Evolutionary conservation across 2,329 filamentous ascomycete species (phyloP), one percentile per base, ranked within the genome.

Genomic region (Chaetomiaceae sp.): DNA sequence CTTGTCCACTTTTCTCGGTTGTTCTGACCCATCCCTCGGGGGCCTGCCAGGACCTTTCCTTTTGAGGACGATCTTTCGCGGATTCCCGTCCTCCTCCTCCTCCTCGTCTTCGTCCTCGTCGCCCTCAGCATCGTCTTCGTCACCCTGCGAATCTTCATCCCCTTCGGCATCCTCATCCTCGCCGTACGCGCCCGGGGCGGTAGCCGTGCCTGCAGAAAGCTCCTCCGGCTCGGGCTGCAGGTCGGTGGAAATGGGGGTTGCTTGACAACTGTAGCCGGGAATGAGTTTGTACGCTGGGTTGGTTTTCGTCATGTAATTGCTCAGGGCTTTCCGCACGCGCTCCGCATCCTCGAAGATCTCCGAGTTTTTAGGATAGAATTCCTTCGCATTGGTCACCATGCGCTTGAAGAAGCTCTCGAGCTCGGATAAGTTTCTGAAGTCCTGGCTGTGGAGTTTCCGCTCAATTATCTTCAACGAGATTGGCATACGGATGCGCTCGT

Each of bases 321-420:
- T 91, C 36, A 92, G 78, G 3, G 89, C 85, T 71, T 95, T 96
- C 42, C 90, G 81, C 41, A 96, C 81, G 44, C 89, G 83, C 69
- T 96, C 90, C 8, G 90, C 89, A 72, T 96, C 90, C 38, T 90
- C 86, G 65, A 86, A 92, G 33, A 87, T 77, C 53, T 82, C 73
- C 0, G 88, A 89, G 38, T 79, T 80, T 61, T 86, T 86, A 55
- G 85, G 78, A 64, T 92, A 92, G 71, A 83, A 94, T 49, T 89
- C 84, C 69, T 95, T 95, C 32, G 88, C 89, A 65, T 95, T 96
- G 59, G 83, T 79, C 51, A 95, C 86, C 78, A 96, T 87, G 58
- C 90, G 85, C 74, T 94, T 95, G 66, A 92, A 81, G 66, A 91
- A 91, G 65, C 87, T 85, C 69, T 96, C 90, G 11, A 96, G 74